Evolutionary conservation across 225 moss, liverwort and hornwort species (phyloP), one percentile per base, ranked within the genome.

Genomic region (Sphagnum tenellum): DNA sequence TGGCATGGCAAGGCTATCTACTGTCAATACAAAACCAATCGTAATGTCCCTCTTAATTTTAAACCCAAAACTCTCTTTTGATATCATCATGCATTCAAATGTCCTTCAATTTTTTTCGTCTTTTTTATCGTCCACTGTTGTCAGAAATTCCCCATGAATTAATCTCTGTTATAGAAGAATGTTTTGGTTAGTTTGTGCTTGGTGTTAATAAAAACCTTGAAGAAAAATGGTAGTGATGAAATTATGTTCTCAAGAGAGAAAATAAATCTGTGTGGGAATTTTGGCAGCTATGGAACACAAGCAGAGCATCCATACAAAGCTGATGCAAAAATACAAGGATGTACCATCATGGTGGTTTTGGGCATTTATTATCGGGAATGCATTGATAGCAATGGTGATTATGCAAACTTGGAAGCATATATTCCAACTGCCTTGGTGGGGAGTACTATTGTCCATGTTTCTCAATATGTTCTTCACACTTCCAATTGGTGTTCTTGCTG

Each of bases 1-100:
- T 91, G 91, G 91, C 82, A 91, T 67, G 91, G 91, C 45, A 84
- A 78, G 67, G 67, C 73, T 14, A 86, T 91, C 52, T 86, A 84
- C 56, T 46, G 66, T 45, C 88, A 83, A 3, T 88, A 76, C 71
- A 67, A 47, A 65, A 69, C 70, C 12, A 52, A 72, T 4, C 49
- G 80, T 81, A 44, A 66, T 65, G 29, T 46, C 46, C 44, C 47
- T 64, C 13, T 11, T n/a, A 6, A 52, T 6, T 52, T 52, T 52
- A 0, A 0, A 29, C 0, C 29, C 29, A 29, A 29, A 29, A 29
- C 0, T 29, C 29, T 29, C 29, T 1, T 29, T 29, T 29, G 29
- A 29, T 29, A 29, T 29, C 29, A 29, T 29, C 29, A 29, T 29
- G 29, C 29, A 29, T 29, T 29, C 29, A 29, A 29, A 29, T 29